A percentile compares a stretch with the other conserved stretches of the same genome.
Evolutionary conservation across 495 filamentous ascomycete species (phyloP).

Genomic region (Neurospora sp.): DNA sequence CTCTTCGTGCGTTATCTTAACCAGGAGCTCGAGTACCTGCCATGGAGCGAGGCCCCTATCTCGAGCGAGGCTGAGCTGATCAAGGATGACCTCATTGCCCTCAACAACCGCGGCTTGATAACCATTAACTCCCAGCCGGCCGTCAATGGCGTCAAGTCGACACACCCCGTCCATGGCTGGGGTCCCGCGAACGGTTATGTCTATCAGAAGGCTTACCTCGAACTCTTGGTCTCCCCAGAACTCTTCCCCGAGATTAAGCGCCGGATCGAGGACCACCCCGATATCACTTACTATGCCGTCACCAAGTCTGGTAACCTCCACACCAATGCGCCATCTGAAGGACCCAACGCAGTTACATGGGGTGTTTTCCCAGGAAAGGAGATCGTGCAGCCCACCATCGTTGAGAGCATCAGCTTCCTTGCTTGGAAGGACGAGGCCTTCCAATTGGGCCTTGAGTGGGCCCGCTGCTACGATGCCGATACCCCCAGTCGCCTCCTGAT

Average conservation of each 20-base stretch:
- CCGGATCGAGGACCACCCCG: constrained; percentile 66
- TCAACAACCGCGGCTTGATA: constrained; percentile 80
- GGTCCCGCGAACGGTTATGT: constrained; percentile 92
- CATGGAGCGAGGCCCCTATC: constrained; percentile 90
- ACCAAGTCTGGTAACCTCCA: constrained; percentile 68
- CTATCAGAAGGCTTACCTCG: constrained; percentile 96
- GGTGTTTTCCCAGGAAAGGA: constrained; percentile 98
- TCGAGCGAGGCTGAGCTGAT: constrained; percentile 71
- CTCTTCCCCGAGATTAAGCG: constrained; percentile 68
- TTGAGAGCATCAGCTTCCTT: constrained; percentile 94
- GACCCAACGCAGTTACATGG: constrained; percentile 96
- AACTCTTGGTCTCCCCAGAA: constrained; percentile 74
- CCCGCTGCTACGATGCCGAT: constrained; percentile 69
- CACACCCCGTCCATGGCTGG: constrained; percentile 83
- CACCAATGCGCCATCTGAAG: constrained; percentile 76
- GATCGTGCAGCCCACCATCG: constrained; percentile 98
- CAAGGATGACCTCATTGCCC: constrained; percentile 59
- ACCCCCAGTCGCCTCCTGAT: constrained; percentile 79
- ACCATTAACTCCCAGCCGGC: constrained; percentile 98
- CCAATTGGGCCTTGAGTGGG: constrained; percentile 86
- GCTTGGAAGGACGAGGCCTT: constrained; percentile 99
- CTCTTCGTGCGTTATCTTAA: constrained; percentile 78
- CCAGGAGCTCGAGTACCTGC: constrained; percentile 69
- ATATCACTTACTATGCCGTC: constrained; percentile 89
- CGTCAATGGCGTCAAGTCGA: constrained; percentile 84